phyloP scores from a whole-genome alignment of 106 monocot genomes.

The Dioscorea zingiberensis region DNA sequence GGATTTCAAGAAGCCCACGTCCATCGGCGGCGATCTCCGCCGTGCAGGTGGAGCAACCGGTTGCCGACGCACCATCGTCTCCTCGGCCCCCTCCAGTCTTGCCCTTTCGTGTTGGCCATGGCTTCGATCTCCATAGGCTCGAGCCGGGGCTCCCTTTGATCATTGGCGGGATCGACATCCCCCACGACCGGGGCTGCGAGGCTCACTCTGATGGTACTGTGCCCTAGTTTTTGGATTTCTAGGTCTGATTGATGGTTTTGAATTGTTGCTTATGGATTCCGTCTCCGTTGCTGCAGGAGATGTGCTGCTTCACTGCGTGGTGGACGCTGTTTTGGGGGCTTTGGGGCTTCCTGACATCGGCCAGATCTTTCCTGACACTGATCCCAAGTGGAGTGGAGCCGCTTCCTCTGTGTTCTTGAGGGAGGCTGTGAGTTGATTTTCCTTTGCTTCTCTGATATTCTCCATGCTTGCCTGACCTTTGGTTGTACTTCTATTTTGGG shows the following conservation, averaged over 20 bases:
- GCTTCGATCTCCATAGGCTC: constrained; percentile 94
- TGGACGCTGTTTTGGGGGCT: constrained; percentile 95
- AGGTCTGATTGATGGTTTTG: too few relatives aligned
- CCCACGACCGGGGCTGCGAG: constrained; percentile 90
- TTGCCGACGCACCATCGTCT: constrained; percentile 6
- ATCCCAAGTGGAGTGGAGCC: constrained; percentile 87
- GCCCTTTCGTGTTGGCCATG: constrained; percentile 88
- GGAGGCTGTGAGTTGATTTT: constrained; percentile 76
- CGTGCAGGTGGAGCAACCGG: constrained; percentile 14
- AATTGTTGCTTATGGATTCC: neutral
- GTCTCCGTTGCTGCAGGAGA: constrained; percentile 41
- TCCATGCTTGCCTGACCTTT: neutral
- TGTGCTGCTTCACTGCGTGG: constrained; percentile 97
- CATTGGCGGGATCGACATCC: constrained; percentile 85
- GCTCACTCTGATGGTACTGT: constrained; percentile 91
- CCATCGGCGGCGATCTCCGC: constrained; percentile 1
- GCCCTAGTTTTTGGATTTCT: neutral
- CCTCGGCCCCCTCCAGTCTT: constrained; percentile 36
- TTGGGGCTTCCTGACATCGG: constrained; percentile 94
- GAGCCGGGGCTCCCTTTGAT: constrained; percentile 96
- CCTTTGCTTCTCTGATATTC: neutral
- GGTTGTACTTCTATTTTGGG: neutral
- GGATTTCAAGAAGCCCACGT: neutral
- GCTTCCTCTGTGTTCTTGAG: constrained; percentile 78
- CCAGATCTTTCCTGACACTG: constrained; percentile 87